Evolutionary conservation across 768 basidiomycete species (phyloP).

Genomic region (Auricularia heimuer): DNA sequence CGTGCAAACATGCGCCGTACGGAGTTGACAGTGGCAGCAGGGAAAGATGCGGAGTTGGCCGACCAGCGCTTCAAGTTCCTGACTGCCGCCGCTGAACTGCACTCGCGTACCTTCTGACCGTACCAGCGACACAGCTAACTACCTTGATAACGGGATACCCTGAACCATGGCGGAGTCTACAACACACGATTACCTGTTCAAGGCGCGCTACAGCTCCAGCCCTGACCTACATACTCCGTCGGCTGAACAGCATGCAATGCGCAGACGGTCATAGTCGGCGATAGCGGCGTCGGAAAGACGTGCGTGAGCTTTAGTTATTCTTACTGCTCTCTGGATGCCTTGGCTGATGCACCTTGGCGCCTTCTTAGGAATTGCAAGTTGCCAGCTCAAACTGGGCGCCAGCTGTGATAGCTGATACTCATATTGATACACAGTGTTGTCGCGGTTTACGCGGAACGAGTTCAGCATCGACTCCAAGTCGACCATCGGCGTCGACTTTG

Average conservation of each 20-base stretch:
- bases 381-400: neutral
- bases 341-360: neutral
- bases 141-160: neutral
- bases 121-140: too few relatives aligned
- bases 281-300: constrained; percentile 99
- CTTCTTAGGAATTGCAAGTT: neutral
- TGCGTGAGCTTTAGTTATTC: constrained; percentile 37
- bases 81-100: too few relatives aligned
- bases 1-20: too few relatives aligned
- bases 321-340: constrained; percentile 31
- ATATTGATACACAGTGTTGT: constrained; percentile 60
- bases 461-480: constrained; percentile 99
- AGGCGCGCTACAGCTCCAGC: constrained; percentile 42
- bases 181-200: constrained; percentile 99
- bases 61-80: too few relatives aligned
- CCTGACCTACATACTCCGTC: neutral
- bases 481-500: constrained; percentile 72
- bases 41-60: too few relatives aligned
- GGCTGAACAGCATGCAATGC: neutral
- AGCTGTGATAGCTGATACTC: neutral
- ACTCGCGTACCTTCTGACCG: too few relatives aligned
- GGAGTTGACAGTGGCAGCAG: too few relatives aligned
- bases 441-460: constrained; percentile 98
- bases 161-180: constrained; percentile 73
- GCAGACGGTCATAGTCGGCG: constrained; percentile 96